These are phyloP conservation scores for Plasmodium reichenowi DNA, from an alignment of 169 alveolate species.

Conservation along the genomic window DNA sequence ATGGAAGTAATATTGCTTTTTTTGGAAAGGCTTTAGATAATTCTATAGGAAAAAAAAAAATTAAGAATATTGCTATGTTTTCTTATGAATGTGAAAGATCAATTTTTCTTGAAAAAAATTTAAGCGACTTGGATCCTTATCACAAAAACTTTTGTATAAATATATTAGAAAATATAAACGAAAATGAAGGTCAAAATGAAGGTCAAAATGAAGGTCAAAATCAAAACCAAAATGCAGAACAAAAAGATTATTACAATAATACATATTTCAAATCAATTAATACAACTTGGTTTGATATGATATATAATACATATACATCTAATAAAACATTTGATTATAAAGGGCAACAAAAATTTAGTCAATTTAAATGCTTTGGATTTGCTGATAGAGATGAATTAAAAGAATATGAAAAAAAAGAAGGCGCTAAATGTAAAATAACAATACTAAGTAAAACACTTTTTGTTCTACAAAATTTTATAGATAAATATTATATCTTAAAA, in stretches of 20 bases:
- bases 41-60: slow-evolving; percentile 37
- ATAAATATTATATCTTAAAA: slow-evolving; percentile 36
- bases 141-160: slow-evolving; percentile 58
- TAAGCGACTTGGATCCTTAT: slow-evolving; percentile 44
- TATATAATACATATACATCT: slow-evolving; percentile 42
- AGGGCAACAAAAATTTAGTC: slow-evolving; percentile 21
- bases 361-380: slow-evolving; percentile 68
- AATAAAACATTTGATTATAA: slow-evolving; percentile 31
- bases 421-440: slow-evolving; percentile 37
- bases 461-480: slow-evolving; percentile 63
- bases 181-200: no score
- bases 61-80: slow-evolving; percentile 65
- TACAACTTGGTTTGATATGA: slow-evolving; percentile 63
- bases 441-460: slow-evolving; percentile 24
- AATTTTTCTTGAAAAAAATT: slow-evolving; percentile 31
- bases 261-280: neutral
- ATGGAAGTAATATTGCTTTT: slow-evolving; percentile 34
- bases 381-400: slow-evolving; percentile 59
- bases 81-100: slow-evolving; percentile 74
- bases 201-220: no score
- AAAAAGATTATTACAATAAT: no score
- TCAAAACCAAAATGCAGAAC: no score
- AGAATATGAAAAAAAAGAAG: slow-evolving; percentile 46
- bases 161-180: slow-evolving; percentile 6
- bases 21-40: slow-evolving; percentile 47